Percentiles rank a stretch among this genome's conserved stretches.
These are phyloP conservation scores for Jatropha multifida DNA, from an alignment of 441 rosid genomes.

Conservation along the genomic window DNA sequence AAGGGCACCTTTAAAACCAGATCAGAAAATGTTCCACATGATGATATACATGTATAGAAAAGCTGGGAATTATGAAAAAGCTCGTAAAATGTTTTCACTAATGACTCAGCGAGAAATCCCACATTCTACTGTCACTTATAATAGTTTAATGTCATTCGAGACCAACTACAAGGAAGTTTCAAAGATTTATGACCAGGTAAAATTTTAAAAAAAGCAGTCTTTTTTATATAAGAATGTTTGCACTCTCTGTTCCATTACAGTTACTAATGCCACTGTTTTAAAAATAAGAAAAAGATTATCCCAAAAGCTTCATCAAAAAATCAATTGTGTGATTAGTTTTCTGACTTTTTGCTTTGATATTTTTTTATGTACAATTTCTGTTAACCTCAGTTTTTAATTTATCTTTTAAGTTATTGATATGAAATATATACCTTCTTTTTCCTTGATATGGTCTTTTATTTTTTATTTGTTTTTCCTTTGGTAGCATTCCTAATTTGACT, in stretches of 20 bases:
- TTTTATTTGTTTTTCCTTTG: neutral
- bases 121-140: slow-evolving; percentile 78
- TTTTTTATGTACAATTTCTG: neutral
- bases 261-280: neutral
- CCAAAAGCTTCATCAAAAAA: neutral
- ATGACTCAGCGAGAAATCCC: slow-evolving; percentile 77
- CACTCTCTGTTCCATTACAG: neutral
- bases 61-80: slow-evolving; percentile 81
- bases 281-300: neutral
- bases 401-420: neutral
- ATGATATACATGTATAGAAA: slow-evolving; percentile 92
- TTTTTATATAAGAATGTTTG: neutral
- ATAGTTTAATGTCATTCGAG: slow-evolving; percentile 94
- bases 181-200: slow-evolving; percentile 90
- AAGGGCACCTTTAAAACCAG: slow-evolving; percentile 72
- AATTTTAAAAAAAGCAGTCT: neutral
- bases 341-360: neutral
- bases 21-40: slow-evolving; percentile 94
- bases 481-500: neutral
- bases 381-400: neutral
- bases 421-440: neutral
- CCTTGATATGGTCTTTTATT: neutral
- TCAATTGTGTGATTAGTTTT: neutral
- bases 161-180: slow-evolving; percentile 93
- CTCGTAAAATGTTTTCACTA: slow-evolving; percentile 64